These are phyloP conservation scores for Colletotrichum liriopes DNA, from an alignment of 2,329 filamentous ascomycete genomes.

Conservation along the genomic window DNA sequence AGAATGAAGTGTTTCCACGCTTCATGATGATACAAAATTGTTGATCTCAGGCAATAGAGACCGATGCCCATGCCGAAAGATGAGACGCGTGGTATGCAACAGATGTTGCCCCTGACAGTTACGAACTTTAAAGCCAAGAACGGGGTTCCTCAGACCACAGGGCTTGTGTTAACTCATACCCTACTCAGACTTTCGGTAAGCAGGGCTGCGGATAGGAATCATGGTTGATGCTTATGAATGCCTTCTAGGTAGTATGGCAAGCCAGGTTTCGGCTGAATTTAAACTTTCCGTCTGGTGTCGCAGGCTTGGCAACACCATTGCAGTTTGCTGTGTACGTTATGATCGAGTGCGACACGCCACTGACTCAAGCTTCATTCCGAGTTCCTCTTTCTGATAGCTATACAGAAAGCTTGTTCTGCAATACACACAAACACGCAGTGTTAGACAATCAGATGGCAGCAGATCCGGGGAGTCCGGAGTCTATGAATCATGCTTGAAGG, in stretches of 20 bases:
- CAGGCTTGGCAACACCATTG: background rate
- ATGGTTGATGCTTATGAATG: background rate
- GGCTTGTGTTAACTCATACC: background rate
- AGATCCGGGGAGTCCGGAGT: background rate
- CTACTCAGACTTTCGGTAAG: background rate
- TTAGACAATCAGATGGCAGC: background rate
- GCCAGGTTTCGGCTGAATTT: background rate
- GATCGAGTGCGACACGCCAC: background rate
- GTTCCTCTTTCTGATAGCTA: background rate
- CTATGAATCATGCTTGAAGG: background rate
- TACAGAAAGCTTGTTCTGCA: background rate
- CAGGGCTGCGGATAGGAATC: background rate
- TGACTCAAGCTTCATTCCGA: background rate
- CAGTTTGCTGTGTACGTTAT: background rate
- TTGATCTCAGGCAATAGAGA: background rate
- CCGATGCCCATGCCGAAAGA: background rate
- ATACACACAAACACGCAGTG: background rate
- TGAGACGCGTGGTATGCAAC: background rate
- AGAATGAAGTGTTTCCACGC: background rate
- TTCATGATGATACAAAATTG: background rate
- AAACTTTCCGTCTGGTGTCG: background rate
- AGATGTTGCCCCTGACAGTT: background rate
- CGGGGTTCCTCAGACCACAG: background rate
- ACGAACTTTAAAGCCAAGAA: background rate
- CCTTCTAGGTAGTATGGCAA: too few relatives aligned